Evolutionary conservation across 257 asterid genomes (phyloP), one percentile per base, ranked within the genome.

Genomic region (Galeopsis tetrahit): DNA sequence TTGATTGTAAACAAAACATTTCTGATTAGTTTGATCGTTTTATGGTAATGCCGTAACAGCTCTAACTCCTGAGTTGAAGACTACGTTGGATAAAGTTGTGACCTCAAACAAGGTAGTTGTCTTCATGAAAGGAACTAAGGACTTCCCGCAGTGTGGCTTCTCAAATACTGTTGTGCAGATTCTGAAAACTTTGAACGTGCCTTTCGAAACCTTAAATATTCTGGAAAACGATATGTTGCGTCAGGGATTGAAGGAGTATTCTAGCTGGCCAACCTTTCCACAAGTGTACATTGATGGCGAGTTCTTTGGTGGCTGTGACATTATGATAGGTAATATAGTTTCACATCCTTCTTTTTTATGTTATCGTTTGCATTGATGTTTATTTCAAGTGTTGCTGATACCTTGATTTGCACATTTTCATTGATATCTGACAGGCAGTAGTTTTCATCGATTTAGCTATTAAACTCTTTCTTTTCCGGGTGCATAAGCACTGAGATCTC

Each of bases 251-350:
- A 92, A 92, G 83, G 95, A 90, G 73, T 92, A 92, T 68, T 92
- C 98, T 39, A 84, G 81, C 81, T 92, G 98, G 98, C 98, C 97
- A 42, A 92, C 98, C 40, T 92, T 92, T 76, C 98, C 97, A 2
- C 98, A 92, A 59, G 74, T 92, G 71, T 92, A 88, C 84, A 79
- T 92, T 72, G 96, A 88, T 69, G 98, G 98, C 46, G 98, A 90
- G 70, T 92, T 92, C 88, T 87, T 85, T 68, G 98, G 98, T 72
- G 98, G 97, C 78, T 92, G 98, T 59, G 98, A 92, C 88, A 92
- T 90, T 66, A 79, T 89, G 14, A 77, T 90, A 10, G 96, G 98
- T 90, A 77, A 79, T 72, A 33, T 66, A 5, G 13, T 17, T 68
- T 49, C 39, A 4, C 38, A 6, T 43, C 60, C 13, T 14, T 56